Percentiles rank a stretch among this genome's conserved stretches.
Evolutionary conservation across 2,329 filamentous ascomycete genomes (phyloP).

Genomic region (Botryotinia calthae): DNA sequence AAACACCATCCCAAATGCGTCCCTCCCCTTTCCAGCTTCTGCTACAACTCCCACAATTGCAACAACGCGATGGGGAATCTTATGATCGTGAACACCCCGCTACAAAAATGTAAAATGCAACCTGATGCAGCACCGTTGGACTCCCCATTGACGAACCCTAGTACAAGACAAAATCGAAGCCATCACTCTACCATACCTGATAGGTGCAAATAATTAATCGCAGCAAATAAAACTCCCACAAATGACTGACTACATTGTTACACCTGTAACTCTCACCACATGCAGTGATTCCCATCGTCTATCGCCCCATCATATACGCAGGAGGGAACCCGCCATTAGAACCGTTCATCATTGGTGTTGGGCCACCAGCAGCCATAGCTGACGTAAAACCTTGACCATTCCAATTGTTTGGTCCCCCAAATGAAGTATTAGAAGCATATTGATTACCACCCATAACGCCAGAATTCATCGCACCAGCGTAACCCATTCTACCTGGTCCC

Average conservation of each 20-base stretch:
- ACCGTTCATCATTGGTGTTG: constrained; percentile 34
- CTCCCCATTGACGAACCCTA: constrained; percentile 33
- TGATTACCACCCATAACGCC: constrained; percentile 31
- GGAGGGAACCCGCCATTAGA: constrained; percentile 37
- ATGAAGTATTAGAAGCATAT: constrained; percentile 30
- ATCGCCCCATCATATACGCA: constrained; percentile 41
- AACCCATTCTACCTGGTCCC: constrained; percentile 39
- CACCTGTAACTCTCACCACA: neutral
- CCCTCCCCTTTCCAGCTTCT: constrained; percentile 31
- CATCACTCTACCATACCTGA: constrained; percentile 15
- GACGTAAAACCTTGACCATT: constrained; percentile 32
- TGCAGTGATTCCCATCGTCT: constrained; percentile 25
- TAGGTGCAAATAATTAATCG: constrained; percentile 2
- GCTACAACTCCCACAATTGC: constrained; percentile 37
- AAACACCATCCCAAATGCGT: constrained; percentile 36
- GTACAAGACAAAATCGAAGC: constrained; percentile 27
- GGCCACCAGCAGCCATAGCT: constrained; percentile 37
- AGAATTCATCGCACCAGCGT: constrained; percentile 29
- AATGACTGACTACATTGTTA: constrained; percentile 18
- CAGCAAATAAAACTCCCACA: constrained; percentile 26
- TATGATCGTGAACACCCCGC: constrained; percentile 38
- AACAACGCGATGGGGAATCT: constrained; percentile 39
- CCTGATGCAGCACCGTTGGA: constrained; percentile 33
- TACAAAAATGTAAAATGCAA: constrained; percentile 35
- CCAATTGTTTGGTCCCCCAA: constrained; percentile 35